Conservation (phyloP, 2,329 filamentous ascomycete species). For the Cercospora brassicicola region DNA sequence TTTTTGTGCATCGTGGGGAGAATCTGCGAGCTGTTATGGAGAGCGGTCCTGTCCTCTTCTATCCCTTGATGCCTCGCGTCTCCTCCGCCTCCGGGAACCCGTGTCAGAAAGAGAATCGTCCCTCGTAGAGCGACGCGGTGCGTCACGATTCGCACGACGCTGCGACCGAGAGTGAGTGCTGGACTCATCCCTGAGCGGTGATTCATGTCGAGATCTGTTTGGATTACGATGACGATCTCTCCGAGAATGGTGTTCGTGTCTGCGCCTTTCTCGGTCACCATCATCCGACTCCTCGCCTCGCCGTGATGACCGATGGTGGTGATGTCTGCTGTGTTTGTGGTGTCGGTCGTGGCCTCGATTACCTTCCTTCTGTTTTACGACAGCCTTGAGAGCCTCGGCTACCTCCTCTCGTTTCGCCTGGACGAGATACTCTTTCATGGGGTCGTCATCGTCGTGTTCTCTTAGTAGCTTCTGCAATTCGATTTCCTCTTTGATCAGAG, state of each 20-base stretch:
- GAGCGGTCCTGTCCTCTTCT: background rate
- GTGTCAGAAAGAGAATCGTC: background rate
- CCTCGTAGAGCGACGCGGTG: background rate
- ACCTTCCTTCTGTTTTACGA: constrained; percentile 50
- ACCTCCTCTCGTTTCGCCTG: constrained; percentile 90
- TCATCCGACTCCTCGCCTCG: constrained; percentile 21
- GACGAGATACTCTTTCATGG: constrained; percentile 90
- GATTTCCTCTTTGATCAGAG: constrained; percentile 74
- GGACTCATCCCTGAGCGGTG: background rate
- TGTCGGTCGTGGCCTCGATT: constrained; percentile 1
- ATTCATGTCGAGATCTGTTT: background rate
- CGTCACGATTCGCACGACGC: background rate
- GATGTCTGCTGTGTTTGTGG: constrained; percentile 50
- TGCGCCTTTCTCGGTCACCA: constrained; percentile 1
- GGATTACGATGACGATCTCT: background rate
- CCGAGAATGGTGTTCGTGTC: constrained; percentile 4
- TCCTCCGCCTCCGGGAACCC: background rate
- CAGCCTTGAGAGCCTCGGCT: constrained; percentile 63
- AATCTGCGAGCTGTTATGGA: background rate
- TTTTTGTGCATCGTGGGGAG: background rate
- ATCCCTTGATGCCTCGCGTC: background rate
- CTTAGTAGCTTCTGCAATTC: constrained; percentile 74
- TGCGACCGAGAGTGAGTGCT: background rate
- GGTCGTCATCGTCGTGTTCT: constrained; percentile 84
- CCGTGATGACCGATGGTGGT: constrained; percentile 37